Conservation (phyloP, 306 rosid genomes). For the Cucurbita maxima region DNA sequence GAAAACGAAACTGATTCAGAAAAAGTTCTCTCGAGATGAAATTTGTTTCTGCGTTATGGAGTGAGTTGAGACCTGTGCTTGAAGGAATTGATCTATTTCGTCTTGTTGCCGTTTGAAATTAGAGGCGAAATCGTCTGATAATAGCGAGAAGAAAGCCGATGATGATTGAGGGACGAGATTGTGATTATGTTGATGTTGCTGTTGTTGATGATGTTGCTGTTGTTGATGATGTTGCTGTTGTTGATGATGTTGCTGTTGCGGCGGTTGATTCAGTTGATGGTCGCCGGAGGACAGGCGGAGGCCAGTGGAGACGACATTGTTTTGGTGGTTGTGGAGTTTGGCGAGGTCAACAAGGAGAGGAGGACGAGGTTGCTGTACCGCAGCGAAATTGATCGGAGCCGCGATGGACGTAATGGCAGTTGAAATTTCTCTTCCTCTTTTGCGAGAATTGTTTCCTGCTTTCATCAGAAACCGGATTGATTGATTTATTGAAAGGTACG, state of each 20-base stretch:
- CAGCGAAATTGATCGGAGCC: conserved; percentile 33
- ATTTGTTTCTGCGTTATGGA: conserved; percentile 3
- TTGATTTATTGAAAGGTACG: background rate
- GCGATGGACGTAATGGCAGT: conserved; percentile 9
- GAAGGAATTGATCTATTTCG: conserved; percentile 68
- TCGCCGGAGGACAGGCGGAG: conserved; percentile 57
- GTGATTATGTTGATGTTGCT: background rate
- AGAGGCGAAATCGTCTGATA: conserved; percentile 38
- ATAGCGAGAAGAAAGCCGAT: conserved; percentile 27
- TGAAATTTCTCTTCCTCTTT: conserved; percentile 58
- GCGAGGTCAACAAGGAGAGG: conserved; percentile 66
- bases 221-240: background rate
- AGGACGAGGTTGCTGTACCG: conserved; percentile 28
- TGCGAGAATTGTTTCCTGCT: conserved; percentile 25
- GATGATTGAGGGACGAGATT: conserved; percentile 6
- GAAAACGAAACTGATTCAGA: background rate
- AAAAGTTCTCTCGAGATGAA: background rate
- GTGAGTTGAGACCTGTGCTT: conserved; percentile 41
- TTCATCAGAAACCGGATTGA: background rate
- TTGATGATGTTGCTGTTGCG: background rate
- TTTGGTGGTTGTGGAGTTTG: conserved; percentile 58
- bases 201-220: background rate
- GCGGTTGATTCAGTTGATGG: conserved; percentile 28
- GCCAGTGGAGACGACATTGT: conserved; percentile 80
- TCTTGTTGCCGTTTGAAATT: conserved; percentile 65